phyloP scores from a whole-genome alignment of 805 yeast species.

The Nakazawaea laoshanensis region DNA sequence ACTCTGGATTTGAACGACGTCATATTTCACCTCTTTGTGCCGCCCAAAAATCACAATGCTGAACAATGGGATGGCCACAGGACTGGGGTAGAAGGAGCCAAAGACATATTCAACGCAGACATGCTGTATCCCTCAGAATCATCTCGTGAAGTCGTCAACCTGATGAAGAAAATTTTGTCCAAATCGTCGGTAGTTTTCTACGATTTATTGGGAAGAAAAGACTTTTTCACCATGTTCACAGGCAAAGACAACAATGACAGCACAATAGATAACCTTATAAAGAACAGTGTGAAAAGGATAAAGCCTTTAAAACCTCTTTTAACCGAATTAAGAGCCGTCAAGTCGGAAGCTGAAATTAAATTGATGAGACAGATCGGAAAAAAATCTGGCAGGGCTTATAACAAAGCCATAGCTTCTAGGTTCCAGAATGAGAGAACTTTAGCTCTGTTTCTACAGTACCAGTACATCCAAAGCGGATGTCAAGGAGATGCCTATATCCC shows the following conservation, averaged over 20 bases:
- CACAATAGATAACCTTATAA: conserved; percentile 13
- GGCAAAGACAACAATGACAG: conserved; percentile 17
- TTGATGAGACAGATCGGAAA: conserved; percentile 79
- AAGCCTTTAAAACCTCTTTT: conserved; percentile 34
- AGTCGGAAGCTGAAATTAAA: conserved; percentile 67
- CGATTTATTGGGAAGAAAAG: conserved; percentile 27
- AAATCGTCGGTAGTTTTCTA: conserved; percentile 45
- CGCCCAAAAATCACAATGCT: conserved; percentile 63
- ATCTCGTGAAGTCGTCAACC: conserved; percentile 23
- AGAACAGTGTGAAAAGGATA: conserved; percentile 26
- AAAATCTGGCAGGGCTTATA: conserved; percentile 77
- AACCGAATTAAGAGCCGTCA: conserved; percentile 52
- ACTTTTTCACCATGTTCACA: conserved; percentile 14
- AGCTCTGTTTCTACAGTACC: conserved; percentile 72
- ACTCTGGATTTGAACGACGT: conserved; percentile 42
- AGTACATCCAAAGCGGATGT: conserved; percentile 82
- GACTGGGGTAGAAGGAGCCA: conserved; percentile 78
- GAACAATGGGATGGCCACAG: conserved; percentile 96
- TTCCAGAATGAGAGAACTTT: conserved; percentile 71
- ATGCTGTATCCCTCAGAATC: conserved; percentile 43
- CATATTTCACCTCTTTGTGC: conserved; percentile 73
- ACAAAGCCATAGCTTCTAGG: conserved; percentile 64
- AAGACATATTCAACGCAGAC: conserved; percentile 84
- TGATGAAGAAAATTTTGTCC: conserved; percentile 37
- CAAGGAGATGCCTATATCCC: conserved; percentile 88